These are phyloP conservation scores for Trichoderma koningiopsis DNA, from an alignment of 2,329 filamentous ascomycete genomes.

Conservation along the genomic window DNA sequence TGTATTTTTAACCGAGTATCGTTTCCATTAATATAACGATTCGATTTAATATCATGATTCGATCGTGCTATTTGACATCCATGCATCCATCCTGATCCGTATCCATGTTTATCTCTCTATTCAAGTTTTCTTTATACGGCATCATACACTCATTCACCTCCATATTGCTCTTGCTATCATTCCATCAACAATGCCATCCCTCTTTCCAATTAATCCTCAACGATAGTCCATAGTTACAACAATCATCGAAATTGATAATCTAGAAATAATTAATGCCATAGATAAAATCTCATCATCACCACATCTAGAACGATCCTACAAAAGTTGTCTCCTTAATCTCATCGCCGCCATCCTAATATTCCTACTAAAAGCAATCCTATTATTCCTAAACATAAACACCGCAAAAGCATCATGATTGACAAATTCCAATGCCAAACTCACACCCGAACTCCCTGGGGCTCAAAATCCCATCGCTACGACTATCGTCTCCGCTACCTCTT, in stretches of 20 bases:
- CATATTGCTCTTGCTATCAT: background rate
- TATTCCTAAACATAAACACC: background rate
- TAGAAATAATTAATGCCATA: background rate
- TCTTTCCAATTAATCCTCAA: background rate
- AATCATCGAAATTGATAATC: background rate
- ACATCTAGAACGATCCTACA: background rate
- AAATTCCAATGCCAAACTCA: conserved; percentile 36
- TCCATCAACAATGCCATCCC: background rate
- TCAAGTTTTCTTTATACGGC: background rate
- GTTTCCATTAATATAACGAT: background rate
- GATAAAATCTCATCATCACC: background rate
- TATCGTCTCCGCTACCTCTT: conserved; percentile 33
- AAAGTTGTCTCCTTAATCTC: background rate
- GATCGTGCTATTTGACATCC: background rate
- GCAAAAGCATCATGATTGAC: conserved; percentile 30
- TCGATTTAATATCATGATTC: background rate
- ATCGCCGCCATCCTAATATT: background rate
- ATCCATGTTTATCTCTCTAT: background rate
- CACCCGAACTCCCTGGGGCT: conserved; percentile 37
- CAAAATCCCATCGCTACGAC: conserved; percentile 32
- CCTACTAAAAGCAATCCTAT: background rate
- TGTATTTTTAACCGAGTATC: background rate
- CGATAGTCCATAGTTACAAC: background rate
- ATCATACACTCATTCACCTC: background rate
- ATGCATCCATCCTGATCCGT: background rate